Percentiles rank a stretch among this genome's conserved stretches.
These are phyloP conservation scores for Puccinia novopanici DNA, from an alignment of 1,284 basidiomycete species.

Conservation along the genomic window DNA sequence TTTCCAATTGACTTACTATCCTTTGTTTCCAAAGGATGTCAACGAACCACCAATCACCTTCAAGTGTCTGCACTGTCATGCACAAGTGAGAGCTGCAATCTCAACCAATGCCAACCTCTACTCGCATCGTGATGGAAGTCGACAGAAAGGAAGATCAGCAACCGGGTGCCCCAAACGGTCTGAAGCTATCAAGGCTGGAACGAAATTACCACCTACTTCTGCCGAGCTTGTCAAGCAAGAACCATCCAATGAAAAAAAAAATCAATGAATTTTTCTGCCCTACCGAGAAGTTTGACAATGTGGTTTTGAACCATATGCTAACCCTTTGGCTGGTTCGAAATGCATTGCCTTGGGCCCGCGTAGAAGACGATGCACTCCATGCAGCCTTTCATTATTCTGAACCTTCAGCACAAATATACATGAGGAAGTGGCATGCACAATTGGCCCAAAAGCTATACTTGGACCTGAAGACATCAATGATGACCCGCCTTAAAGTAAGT, in stretches of 20 bases:
- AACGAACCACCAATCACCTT: neutral
- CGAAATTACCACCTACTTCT: neutral
- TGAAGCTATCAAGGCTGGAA: neutral
- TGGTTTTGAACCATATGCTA: neutral
- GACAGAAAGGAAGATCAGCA: neutral
- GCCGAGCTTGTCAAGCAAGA: neutral
- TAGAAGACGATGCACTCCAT: neutral
- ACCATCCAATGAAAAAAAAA: neutral
- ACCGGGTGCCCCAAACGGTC: neutral
- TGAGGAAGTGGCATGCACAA: neutral
- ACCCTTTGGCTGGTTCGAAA: neutral
- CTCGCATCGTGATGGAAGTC: neutral
- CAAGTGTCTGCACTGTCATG: neutral
- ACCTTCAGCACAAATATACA: neutral
- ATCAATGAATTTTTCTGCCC: neutral
- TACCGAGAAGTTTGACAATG: neutral
- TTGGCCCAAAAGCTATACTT: neutral
- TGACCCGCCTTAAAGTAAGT: neutral
- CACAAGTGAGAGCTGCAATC: neutral
- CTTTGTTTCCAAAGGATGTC: neutral
- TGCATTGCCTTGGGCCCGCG: neutral
- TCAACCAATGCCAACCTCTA: neutral
- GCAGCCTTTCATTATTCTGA: neutral
- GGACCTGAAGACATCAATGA: neutral
- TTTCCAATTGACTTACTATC: neutral